Evolutionary conservation across 2,329 filamentous ascomycete species (phyloP), one percentile per base, ranked within the genome.

Genomic region (Phoma herbarum): DNA sequence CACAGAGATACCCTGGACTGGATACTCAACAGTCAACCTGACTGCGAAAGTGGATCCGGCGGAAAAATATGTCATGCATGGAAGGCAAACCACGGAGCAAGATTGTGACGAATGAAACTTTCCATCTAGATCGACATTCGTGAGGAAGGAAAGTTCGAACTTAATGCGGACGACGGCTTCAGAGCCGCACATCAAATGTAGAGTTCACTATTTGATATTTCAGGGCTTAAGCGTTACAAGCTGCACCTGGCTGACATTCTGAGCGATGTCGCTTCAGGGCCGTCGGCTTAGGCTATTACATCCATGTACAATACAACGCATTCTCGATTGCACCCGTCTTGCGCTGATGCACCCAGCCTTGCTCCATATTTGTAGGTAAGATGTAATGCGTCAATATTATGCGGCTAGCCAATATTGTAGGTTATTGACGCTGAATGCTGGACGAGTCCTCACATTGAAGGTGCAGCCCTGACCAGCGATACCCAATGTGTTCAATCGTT

Each of bases 121-220:
- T 1, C 18, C 16, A 11, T 35, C 16, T 8, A 20, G 29, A 12
- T 41, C 8, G 31, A n/a, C 23, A 14, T 47, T n/a, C 31, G 22
- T 22, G n/a, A 26, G 46, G 18, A 25, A 23, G 20, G 25, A 43
- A 54, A 11, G 16, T 16, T 35, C 20, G 4, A 47, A 42, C 33
- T 44, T 25, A 31, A 42, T 42, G 44, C 33, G 5, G 12, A 37
- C n/a, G 29, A 52, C 6, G n/a, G 42, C 42, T 14, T 20, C 25
- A 26, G 37, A 51, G 48, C 23, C 11, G 50, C 49, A 37, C 29
- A 35, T 35, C 20, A 26, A 31, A 28, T 5, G 23, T 46, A 53
- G 9, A 47, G 31, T 41, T 41, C 18, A 25, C 18, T 26, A 22
- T 12, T 5, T 29, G 1, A 25, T 18, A 47, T 31, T 23, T 33